Conservation (phyloP, 1,139 yeast species). For the Barnettozyma hawaiiensis region DNA sequence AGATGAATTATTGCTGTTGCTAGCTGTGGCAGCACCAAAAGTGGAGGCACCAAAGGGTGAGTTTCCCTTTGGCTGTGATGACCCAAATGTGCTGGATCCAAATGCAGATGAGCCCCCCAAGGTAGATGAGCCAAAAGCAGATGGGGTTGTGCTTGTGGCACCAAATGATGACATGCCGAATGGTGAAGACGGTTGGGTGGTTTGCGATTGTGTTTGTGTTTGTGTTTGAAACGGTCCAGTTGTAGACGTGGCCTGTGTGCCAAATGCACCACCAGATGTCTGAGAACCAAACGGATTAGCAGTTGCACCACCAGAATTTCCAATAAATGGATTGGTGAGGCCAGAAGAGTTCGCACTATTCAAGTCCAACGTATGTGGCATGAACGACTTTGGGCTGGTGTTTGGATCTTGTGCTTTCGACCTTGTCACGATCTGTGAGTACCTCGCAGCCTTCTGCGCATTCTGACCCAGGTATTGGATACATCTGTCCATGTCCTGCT, state of each 20-base stretch:
- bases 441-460: slow-evolving; percentile 49
- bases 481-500: slow-evolving; percentile 44
- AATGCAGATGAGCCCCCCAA: slow-evolving; percentile 13
- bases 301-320: slow-evolving; percentile 6
- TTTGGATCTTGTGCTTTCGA: slow-evolving; percentile 27
- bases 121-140: slow-evolving; percentile 10
- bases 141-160: slow-evolving; percentile 6
- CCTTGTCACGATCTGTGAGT: slow-evolving; percentile 45
- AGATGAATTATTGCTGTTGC: slow-evolving; percentile 17
- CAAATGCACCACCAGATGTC: slow-evolving; percentile 15
- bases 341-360: slow-evolving; percentile 15
- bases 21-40: background rate
- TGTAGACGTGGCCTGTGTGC: background rate
- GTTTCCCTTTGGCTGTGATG: slow-evolving; percentile 3
- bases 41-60: background rate
- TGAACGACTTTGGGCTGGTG: slow-evolving; percentile 34
- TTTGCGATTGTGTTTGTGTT: background rate
- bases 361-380: slow-evolving; percentile 32
- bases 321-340: background rate
- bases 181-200: background rate
- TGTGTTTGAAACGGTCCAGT: background rate
- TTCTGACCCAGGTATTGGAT: slow-evolving; percentile 35
- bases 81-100: slow-evolving; percentile 8
- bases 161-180: slow-evolving; percentile 2
- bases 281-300: slow-evolving; percentile 12